These are phyloP conservation scores for Pseudogymnoascus sp. DNA, from an alignment of 2,329 filamentous ascomycete species.

Conservation along the genomic window DNA sequence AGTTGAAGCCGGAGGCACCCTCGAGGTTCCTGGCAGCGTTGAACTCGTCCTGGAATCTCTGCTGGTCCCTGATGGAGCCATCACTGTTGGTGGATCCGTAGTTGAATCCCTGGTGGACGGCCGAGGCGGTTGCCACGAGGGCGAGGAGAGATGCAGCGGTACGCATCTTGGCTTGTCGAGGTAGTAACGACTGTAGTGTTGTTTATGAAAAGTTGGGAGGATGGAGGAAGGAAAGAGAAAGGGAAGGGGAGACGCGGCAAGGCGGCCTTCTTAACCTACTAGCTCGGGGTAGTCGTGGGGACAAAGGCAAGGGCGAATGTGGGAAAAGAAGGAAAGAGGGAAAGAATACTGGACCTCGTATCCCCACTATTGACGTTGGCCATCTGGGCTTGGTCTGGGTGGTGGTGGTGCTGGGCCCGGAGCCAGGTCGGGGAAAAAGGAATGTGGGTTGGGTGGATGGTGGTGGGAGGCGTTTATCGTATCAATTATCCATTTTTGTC, in stretches of 20 bases:
- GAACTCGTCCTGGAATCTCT: slow-evolving; percentile 65
- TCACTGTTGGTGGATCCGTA: slow-evolving; percentile 57
- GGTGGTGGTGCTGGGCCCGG: too few relatives aligned
- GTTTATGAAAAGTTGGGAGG: not conserved
- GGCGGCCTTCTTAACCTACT: slow-evolving; percentile 1
- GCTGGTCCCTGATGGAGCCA: slow-evolving; percentile 48
- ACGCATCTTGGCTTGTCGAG: slow-evolving; percentile 22
- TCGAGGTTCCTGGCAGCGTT: slow-evolving; percentile 52
- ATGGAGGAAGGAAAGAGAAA: not conserved
- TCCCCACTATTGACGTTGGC: not conserved
- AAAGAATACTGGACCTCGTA: slow-evolving; percentile 5
- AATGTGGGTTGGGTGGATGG: not conserved
- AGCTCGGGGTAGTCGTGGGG: not conserved
- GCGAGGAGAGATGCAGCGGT: slow-evolving; percentile 20
- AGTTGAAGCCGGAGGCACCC: slow-evolving; percentile 56
- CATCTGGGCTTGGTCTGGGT: too few relatives aligned
- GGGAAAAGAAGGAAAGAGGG: not conserved
- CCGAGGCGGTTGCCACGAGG: slow-evolving; percentile 22
- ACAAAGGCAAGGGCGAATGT: not conserved
- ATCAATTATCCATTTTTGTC: not conserved
- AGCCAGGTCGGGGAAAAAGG: not conserved
- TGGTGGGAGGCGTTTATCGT: not conserved
- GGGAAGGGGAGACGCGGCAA: not conserved
- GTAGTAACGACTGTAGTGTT: slow-evolving; percentile 3
- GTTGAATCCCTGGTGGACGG: slow-evolving; percentile 60